Percentiles rank a stretch among this genome's conserved stretches.
Conservation (phyloP, 495 filamentous ascomycete genomes). For the Aspergillus ellipticus region DNA sequence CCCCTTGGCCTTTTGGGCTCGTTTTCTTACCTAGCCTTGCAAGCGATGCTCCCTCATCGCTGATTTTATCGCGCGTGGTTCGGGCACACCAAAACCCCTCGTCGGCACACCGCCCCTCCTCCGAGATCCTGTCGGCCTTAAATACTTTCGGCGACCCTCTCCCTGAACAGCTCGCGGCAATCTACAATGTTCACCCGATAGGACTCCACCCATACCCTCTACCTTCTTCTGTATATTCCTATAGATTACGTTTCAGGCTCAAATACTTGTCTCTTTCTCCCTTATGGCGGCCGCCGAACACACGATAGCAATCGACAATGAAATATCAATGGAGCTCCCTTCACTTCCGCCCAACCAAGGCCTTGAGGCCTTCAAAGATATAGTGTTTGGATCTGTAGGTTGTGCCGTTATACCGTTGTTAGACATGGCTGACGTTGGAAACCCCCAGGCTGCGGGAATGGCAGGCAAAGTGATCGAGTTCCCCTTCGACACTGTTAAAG, state of each 20-base stretch:
- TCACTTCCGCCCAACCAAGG: constrained; percentile 49
- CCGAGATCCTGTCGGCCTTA: constrained; percentile 13
- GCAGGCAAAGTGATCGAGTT: constrained; percentile 96
- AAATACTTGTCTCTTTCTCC: constrained; percentile 5
- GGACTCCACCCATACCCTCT: neutral
- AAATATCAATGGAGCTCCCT: constrained; percentile 41
- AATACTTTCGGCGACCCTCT: constrained; percentile 17
- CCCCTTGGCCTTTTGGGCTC: constrained; percentile 13
- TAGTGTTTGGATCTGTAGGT: constrained; percentile 79
- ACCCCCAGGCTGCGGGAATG: constrained; percentile 70
- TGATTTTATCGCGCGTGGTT: constrained; percentile 20
- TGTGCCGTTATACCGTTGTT: neutral
- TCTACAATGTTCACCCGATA: constrained; percentile 24
- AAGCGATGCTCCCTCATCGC: constrained; percentile 17
- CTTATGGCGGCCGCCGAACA: constrained; percentile 43
- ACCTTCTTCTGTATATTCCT: constrained; percentile 9
- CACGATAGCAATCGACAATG: constrained; percentile 35
- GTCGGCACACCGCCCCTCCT: constrained; percentile 31
- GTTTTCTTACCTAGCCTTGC: constrained; percentile 12
- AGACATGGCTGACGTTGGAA: constrained; percentile 2
- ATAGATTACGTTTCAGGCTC: constrained; percentile 11
- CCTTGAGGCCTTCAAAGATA: constrained; percentile 72
- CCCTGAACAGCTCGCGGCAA: constrained; percentile 7
- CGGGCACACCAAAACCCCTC: constrained; percentile 31
- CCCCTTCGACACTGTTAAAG: constrained; percentile 98